phyloP scores from a whole-genome alignment of 768 basidiomycete genomes.

The Neoboletus brunneissimus region DNA sequence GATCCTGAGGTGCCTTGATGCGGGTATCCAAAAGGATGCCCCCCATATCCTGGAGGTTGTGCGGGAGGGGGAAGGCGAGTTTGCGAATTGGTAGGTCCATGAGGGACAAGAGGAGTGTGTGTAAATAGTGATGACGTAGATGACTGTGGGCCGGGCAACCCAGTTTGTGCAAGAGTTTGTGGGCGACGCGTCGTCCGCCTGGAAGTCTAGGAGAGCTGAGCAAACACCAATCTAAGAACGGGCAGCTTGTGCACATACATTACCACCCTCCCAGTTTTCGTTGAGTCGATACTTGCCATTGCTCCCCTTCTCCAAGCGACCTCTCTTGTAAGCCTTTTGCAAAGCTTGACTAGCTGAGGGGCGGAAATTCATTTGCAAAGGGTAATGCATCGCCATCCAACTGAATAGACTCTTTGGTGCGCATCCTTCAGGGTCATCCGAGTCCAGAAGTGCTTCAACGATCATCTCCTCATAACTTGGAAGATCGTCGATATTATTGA shows the following conservation, averaged over 20 bases:
- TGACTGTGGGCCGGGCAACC: conserved; percentile 28
- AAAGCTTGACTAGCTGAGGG: conserved; percentile 88
- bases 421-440: conserved; percentile 68
- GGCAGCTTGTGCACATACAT: conserved; percentile 44
- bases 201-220: conserved; percentile 51
- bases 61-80: conserved; percentile 33
- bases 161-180: conserved; percentile 44
- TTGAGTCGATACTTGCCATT: conserved; percentile 75
- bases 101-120: conserved; percentile 44
- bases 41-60: conserved; percentile 36
- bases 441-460: conserved; percentile 69
- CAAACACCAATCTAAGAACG: neutral
- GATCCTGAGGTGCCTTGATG: conserved; percentile 23
- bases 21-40: conserved; percentile 40
- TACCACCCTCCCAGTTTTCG: conserved; percentile 76
- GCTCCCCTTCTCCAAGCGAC: conserved; percentile 73
- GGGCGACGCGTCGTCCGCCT: conserved; percentile 78
- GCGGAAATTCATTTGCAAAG: conserved; percentile 83
- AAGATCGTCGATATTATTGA: conserved; percentile 46
- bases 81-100: conserved; percentile 33
- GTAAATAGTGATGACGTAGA: conserved; percentile 56
- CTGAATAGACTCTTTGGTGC: conserved; percentile 81
- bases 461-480: conserved; percentile 94
- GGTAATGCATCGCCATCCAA: conserved; percentile 82
- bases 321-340: conserved; percentile 81